Base-by-base conservation (phyloP, 2,329 filamentous ascomycete genomes). In the Colletotrichum sublineola region DNA sequence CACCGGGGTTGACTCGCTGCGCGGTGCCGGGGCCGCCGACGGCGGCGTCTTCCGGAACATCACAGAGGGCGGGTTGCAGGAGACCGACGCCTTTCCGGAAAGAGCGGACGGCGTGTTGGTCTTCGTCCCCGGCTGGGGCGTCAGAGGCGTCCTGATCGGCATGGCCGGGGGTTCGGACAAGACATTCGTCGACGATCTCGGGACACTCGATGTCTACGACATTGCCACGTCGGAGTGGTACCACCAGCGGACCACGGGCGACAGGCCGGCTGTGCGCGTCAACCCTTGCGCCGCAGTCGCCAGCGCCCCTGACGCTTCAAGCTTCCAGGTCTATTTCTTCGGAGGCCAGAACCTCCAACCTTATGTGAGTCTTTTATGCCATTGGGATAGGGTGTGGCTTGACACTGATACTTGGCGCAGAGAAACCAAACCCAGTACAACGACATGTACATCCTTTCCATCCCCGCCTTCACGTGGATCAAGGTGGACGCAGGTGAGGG, bases 301-400 rank as follows among this genome's bases (percentile, higher is more conserved):
- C 53, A 89, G 90, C 20, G 91, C 91, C 14, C 88, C 92, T 8
- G 92, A 94, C 77, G 92, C 92, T 11, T 92, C 90, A 24, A 93
- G 90, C 38, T 93, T 94, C 78, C 93, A 95, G 77, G 87, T 95
- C 56, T 94, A 95, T 81, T 88, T 95, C 82, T 95, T 92, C 77
- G 93, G 92, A 15, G 93, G 93, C 0, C 93, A 95, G 78, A 93
- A 93, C 75, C 84, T 95, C 1, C 85, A 89, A 36, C 92, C 93
- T 0, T 87, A 86, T 71, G 90, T 85, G 76, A 77, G 83, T 78
- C 20, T 62, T 24, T 52, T 24, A 1, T 33, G 48, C 20, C 29
- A 5, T 11, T 46, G 5, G 14, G 2, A 18, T 42, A 20, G 42
- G 4, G 8, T 15, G 31, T 9, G 4, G 2, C 14, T 0, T 12